Percentiles rank a stretch among this genome's conserved stretches.
Evolutionary conservation across 345 rosid genomes (phyloP).

Genomic region (Arabidopsis suecica): DNA sequence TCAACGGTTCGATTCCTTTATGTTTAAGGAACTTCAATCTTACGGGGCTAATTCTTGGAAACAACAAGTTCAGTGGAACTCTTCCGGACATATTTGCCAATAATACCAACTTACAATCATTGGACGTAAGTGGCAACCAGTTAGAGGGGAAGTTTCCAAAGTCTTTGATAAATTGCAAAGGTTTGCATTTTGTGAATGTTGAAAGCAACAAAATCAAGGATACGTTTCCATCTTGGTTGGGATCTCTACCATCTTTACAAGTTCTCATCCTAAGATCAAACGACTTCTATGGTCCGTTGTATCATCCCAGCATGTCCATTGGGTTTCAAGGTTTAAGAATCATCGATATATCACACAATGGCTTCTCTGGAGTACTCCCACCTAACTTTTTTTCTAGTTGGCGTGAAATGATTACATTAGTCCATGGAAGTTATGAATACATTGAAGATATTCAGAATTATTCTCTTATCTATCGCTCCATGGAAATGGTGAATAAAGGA

Average conservation of each 20-base stretch:
- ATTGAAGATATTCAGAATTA: not conserved
- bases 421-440: not conserved
- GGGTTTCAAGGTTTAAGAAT: slow-evolving; percentile 50
- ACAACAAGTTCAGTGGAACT: slow-evolving; percentile 11
- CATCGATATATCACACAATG: slow-evolving; percentile 51
- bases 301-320: not conserved
- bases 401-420: slow-evolving; percentile 3
- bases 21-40: slow-evolving; percentile 29
- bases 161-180: slow-evolving; percentile 28
- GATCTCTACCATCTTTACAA: slow-evolving; percentile 30
- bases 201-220: slow-evolving; percentile 50
- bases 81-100: slow-evolving; percentile 27
- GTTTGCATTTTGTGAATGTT: slow-evolving; percentile 46
- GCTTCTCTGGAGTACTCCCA: slow-evolving; percentile 35
- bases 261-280: slow-evolving; percentile 54
- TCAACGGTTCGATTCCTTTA: slow-evolving; percentile 45
- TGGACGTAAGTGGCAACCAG: slow-evolving; percentile 34
- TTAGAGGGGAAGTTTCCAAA: slow-evolving; percentile 43
- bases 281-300: slow-evolving; percentile 43
- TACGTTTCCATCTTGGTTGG: slow-evolving; percentile 25
- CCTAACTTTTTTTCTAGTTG: not conserved
- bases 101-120: not conserved
- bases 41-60: not conserved
- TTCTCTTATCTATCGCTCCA: not conserved
- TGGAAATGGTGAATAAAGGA: slow-evolving; percentile 27